These are phyloP conservation scores for Pseudohalonectria lignicola DNA, from an alignment of 2,329 filamentous ascomycete genomes.

Conservation along the genomic window DNA sequence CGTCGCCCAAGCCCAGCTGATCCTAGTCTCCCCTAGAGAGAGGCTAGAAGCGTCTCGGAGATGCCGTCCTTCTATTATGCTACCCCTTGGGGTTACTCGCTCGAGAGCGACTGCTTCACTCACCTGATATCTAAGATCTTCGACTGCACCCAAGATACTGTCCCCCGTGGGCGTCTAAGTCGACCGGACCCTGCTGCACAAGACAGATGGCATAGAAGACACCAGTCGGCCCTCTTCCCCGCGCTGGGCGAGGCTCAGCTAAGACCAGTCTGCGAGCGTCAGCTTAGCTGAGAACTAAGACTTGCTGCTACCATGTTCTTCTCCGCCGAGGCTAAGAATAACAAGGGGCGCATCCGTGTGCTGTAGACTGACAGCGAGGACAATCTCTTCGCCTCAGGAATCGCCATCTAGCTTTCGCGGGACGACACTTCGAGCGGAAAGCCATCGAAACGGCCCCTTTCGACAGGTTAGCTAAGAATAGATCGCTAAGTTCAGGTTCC, in stretches of 20 bases:
- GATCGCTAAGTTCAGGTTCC: no score
- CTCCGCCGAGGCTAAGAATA: neutral
- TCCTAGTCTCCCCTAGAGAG: neutral
- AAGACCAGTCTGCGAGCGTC: neutral
- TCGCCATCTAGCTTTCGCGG: neutral
- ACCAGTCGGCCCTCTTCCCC: neutral
- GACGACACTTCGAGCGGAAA: neutral
- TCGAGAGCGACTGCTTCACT: neutral
- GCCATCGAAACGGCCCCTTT: neutral
- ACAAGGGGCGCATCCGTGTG: neutral
- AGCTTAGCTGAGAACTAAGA: neutral
- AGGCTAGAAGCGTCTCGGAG: neutral
- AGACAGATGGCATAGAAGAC: neutral
- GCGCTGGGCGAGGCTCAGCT: neutral
- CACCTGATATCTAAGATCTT: neutral
- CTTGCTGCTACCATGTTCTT: neutral
- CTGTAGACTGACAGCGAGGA: neutral
- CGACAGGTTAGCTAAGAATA: no score
- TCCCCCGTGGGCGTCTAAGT: neutral
- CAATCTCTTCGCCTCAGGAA: neutral
- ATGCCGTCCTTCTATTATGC: neutral
- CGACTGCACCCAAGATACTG: neutral
- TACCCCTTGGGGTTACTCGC: neutral
- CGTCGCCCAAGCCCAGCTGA: neutral
- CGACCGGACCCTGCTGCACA: neutral